Percentiles rank a stretch among this genome's conserved stretches.
These are phyloP conservation scores for Aspergillus sojae DNA, from an alignment of 2,329 filamentous ascomycete species.

Conservation along the genomic window DNA sequence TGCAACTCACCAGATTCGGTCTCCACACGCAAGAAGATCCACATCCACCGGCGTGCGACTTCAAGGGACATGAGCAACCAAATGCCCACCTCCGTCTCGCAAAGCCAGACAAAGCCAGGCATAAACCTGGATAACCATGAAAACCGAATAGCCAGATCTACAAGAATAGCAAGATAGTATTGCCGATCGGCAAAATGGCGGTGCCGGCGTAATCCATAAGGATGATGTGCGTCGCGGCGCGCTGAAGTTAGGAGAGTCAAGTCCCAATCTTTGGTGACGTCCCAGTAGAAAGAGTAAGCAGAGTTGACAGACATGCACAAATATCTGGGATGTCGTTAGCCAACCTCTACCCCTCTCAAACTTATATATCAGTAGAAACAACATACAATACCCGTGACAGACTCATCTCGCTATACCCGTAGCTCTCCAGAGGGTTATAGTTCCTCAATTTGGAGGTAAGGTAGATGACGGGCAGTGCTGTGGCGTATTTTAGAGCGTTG, in stretches of 20 bases:
- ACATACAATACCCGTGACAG: constrained; percentile 58
- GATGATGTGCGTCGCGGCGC: constrained; percentile 65
- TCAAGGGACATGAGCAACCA: constrained; percentile 87
- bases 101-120: constrained; percentile 77
- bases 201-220: constrained; percentile 75
- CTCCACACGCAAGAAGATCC: constrained; percentile 95
- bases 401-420: constrained; percentile 56
- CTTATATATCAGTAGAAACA: neutral
- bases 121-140: constrained; percentile 91
- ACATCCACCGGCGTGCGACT: constrained; percentile 87
- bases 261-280: constrained; percentile 96
- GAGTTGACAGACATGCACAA: constrained; percentile 78
- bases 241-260: constrained; percentile 73
- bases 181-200: constrained; percentile 72
- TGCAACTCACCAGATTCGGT: constrained; percentile 76
- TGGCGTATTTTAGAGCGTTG: constrained; percentile 94
- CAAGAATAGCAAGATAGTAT: constrained; percentile 78
- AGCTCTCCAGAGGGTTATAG: constrained; percentile 54
- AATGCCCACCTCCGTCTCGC: constrained; percentile 84
- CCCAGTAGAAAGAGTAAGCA: constrained; percentile 98
- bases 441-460: constrained; percentile 74
- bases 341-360: neutral
- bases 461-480: constrained; percentile 87
- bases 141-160: constrained; percentile 81
- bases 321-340: constrained; percentile 57